Percentiles rank a stretch among this genome's conserved stretches.
Conservation (phyloP, 2,329 filamentous ascomycete species). For the Epichloe elymi region DNA sequence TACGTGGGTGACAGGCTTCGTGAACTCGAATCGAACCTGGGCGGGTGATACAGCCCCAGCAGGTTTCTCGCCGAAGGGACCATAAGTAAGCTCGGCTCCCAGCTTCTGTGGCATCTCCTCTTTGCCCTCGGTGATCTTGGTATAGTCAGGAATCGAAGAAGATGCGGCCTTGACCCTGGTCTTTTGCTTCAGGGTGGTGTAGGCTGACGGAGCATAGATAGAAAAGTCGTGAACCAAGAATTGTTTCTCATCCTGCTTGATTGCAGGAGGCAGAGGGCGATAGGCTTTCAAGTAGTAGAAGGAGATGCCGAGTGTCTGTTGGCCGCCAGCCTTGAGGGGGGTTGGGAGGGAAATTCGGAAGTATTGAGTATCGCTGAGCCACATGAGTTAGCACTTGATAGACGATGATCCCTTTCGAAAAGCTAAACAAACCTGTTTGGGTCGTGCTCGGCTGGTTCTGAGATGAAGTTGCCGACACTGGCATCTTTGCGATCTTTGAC, state of each 20-base stretch:
- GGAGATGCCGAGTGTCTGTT: slow-evolving; percentile 78
- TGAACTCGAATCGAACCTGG: slow-evolving; percentile 85
- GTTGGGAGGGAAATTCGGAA: slow-evolving; percentile 69
- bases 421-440: slow-evolving; percentile 35
- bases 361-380: slow-evolving; percentile 57
- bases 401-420: neutral
- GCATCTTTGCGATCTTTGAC: slow-evolving; percentile 83
- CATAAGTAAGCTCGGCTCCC: slow-evolving; percentile 78
- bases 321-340: slow-evolving; percentile 60
- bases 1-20: slow-evolving; percentile 74
- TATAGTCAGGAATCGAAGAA: slow-evolving; percentile 72
- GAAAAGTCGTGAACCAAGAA: slow-evolving; percentile 79
- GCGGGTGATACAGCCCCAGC: slow-evolving; percentile 62
- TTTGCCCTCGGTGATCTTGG: slow-evolving; percentile 49
- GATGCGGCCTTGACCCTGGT: slow-evolving; percentile 87
- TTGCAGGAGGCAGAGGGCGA: slow-evolving; percentile 63
- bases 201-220: slow-evolving; percentile 71
- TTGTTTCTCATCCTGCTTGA: slow-evolving; percentile 76
- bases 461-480: slow-evolving; percentile 51
- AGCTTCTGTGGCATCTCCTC: slow-evolving; percentile 64
- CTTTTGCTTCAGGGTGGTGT: slow-evolving; percentile 84
- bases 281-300: slow-evolving; percentile 74
- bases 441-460: slow-evolving; percentile 54
- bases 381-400: neutral
- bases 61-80: slow-evolving; percentile 72